Evolutionary conservation across 805 yeast genomes (phyloP), one percentile per base, ranked within the genome.

Genomic region (Tetrapisispora taiwanensis): DNA sequence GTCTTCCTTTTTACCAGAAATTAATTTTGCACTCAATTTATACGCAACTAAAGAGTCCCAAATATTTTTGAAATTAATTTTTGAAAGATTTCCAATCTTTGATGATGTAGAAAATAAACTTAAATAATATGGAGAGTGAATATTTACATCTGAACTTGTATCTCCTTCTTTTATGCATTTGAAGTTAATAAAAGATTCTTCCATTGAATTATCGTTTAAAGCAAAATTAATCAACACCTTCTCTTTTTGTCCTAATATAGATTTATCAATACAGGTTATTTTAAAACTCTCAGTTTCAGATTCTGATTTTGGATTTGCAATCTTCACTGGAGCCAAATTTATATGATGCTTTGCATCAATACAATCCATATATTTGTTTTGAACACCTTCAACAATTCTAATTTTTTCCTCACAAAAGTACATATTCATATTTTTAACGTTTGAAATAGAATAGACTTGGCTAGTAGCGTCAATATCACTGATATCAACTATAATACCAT

Each of bases 291-390:
- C 30, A 3, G 56, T 44, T 0, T 65, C 66, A 3, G 75, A 82
- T n/a, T 75, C 81, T 35, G 64, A 51, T 0, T 84, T 73, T 0
- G 87, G 80, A 28, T 79, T 79, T 4, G 69, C 18, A 13, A 28
- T 10, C 10, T 30, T n/a, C 1, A 22, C 20, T 13, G 45, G 45
- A 10, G 36, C 41, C 3, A 20, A 20, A 13, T 24, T 13, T 4
- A 31, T 15, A n/a, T 17, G 30, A 19, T 13, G 2, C 2, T 19
- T 13, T 14, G 22, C 27, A n/a, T 42, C 19, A 2, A 5, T 19
- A 36, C 45, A 42, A 4, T 31, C 20, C 22, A 42, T 14, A 31
- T 28, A 22, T 5, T 8, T 17, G 14, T 1, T 17, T 4, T 2
- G 7, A 2, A 7, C 9, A 14, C 12, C 44, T 13, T 30, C 22